Percentiles rank a stretch among this genome's conserved stretches.
phyloP scores from a whole-genome alignment of 2,329 filamentous ascomycete species.

The Aspergillus japonicus region DNA sequence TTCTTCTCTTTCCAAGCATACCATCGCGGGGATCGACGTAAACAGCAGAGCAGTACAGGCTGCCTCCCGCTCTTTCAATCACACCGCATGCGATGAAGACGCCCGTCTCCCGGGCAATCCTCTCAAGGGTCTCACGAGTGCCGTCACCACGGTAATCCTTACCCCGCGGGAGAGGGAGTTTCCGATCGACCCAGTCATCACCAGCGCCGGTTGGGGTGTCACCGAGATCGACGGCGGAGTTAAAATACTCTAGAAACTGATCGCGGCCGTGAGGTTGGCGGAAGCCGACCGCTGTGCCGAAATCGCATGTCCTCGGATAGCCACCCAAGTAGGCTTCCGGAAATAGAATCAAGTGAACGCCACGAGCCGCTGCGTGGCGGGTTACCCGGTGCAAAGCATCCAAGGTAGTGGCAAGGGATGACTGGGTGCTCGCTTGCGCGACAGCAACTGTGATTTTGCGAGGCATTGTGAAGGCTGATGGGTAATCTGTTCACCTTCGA shows the following conservation, averaged over 20 bases:
- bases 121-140: slow-evolving; percentile 75
- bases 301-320: slow-evolving; percentile 78
- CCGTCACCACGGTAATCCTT: slow-evolving; percentile 65
- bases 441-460: slow-evolving; percentile 46
- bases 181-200: slow-evolving; percentile 66
- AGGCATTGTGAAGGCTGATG: slow-evolving; percentile 32
- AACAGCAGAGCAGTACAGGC: slow-evolving; percentile 77
- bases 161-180: slow-evolving; percentile 54
- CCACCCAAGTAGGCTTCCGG: slow-evolving; percentile 91
- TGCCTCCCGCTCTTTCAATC: slow-evolving; percentile 78
- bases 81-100: slow-evolving; percentile 79
- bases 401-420: slow-evolving; percentile 58
- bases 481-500: background rate
- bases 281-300: slow-evolving; percentile 72
- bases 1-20: slow-evolving; percentile 78
- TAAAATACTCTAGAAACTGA: slow-evolving; percentile 79
- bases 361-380: slow-evolving; percentile 58
- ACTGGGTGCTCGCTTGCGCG: slow-evolving; percentile 47
- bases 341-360: slow-evolving; percentile 73
- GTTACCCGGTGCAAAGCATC: slow-evolving; percentile 63
- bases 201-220: slow-evolving; percentile 72
- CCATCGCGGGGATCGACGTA: slow-evolving; percentile 77
- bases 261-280: slow-evolving; percentile 70
- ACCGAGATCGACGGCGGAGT: slow-evolving; percentile 75
- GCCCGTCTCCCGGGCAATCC: slow-evolving; percentile 70